phyloP scores from a whole-genome alignment of 23 red algal genomes.

The Pyropia yezoensis region DNA sequence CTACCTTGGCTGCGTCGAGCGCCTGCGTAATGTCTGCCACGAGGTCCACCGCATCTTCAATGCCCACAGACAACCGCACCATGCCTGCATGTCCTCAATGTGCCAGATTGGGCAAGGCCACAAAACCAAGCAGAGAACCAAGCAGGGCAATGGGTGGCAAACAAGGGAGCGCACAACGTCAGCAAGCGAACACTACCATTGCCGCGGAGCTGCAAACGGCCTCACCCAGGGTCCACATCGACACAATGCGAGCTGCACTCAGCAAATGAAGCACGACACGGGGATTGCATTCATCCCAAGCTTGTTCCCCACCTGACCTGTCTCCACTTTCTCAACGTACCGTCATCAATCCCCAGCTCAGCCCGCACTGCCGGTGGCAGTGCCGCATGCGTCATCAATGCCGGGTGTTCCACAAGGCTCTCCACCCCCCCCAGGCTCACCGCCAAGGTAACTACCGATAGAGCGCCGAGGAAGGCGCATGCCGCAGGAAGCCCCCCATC shows the following conservation, averaged over 20 bases:
- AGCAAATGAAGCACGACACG: too few relatives aligned
- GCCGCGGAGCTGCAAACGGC: too few relatives aligned
- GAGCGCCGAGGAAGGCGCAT: conserved; percentile 4
- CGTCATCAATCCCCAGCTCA: conserved; percentile 33
- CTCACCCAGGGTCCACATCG: too few relatives aligned
- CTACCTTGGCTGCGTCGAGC: conserved; percentile 1
- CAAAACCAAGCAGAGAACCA: too few relatives aligned
- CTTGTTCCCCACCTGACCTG: too few relatives aligned
- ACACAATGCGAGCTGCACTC: too few relatives aligned
- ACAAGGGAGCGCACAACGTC: too few relatives aligned
- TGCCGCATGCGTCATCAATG: conserved; percentile 30
- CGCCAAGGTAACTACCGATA: conserved; percentile 13
- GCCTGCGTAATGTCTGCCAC: conserved; percentile 16
- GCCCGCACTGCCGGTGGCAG: conserved; percentile 16
- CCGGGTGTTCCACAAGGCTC: conserved; percentile 31
- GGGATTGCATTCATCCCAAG: too few relatives aligned
- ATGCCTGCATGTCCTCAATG: neutral
- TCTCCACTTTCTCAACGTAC: too few relatives aligned
- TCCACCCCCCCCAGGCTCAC: conserved; percentile 44
- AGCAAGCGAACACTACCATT: too few relatives aligned
- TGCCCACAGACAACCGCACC: conserved; percentile 27
- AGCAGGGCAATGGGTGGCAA: too few relatives aligned
- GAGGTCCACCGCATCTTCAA: conserved; percentile 27
- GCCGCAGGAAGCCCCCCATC: conserved; percentile 11
- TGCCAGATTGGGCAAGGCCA: too few relatives aligned